Evolutionary conservation across 139 green algal species (phyloP).

Genomic region (Desmodesmus armatus): DNA sequence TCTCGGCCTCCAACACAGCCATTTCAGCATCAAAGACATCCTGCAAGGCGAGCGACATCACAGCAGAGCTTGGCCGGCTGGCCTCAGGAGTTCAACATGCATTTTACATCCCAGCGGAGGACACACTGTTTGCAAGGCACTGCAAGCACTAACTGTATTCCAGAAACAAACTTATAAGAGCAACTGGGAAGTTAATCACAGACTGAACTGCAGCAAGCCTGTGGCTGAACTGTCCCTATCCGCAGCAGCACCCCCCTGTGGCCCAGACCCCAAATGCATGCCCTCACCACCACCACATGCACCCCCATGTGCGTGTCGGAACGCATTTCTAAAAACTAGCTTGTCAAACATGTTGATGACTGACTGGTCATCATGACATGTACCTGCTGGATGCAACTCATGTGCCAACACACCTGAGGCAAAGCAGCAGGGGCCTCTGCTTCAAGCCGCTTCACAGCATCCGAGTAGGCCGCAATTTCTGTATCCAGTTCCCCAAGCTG

Average conservation of each 20-base stretch:
- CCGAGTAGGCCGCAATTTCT: slow-evolving; percentile 77
- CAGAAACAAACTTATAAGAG: background rate
- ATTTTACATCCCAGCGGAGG: too few species aligned
- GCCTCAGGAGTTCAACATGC: too few species aligned
- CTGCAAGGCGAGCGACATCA: background rate
- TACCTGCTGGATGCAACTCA: too few species aligned
- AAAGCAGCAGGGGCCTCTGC: slow-evolving; percentile 23
- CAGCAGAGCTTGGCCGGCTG: too few species aligned
- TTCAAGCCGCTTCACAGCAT: slow-evolving; percentile 64
- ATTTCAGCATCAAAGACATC: slow-evolving; percentile 62
- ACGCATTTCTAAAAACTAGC: too few species aligned
- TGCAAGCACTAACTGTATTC: background rate
- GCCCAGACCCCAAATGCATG: background rate
- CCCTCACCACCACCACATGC: background rate
- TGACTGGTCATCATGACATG: too few species aligned
- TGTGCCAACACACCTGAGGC: slow-evolving; percentile 19
- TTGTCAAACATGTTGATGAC: too few species aligned
- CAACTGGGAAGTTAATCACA: background rate
- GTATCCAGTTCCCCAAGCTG: slow-evolving; percentile 76
- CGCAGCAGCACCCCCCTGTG: background rate
- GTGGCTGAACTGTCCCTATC: background rate
- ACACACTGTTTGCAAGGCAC: background rate
- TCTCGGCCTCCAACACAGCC: slow-evolving; percentile 39
- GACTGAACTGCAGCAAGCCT: background rate
- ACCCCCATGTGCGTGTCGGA: too few species aligned